Evolutionary conservation across 108 stramenopile genomes (phyloP).

Genomic region (Skeletonema tropicum): DNA sequence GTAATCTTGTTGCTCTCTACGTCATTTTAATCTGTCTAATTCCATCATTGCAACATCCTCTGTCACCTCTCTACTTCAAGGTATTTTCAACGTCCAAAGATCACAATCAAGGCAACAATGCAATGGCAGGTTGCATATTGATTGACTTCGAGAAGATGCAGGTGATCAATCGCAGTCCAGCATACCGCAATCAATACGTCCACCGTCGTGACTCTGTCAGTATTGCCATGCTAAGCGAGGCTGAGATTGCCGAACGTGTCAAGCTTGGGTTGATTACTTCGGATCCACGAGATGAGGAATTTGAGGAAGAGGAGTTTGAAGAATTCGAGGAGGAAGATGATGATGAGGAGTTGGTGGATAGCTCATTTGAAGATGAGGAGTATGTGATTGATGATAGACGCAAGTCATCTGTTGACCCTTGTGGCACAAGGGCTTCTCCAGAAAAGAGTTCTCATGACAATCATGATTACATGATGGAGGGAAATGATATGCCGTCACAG

Average conservation of each 20-base stretch:
- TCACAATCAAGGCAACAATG: constrained; percentile 94
- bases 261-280: constrained; percentile 78
- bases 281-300: constrained; percentile 56
- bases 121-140: constrained; percentile 95
- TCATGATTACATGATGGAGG: constrained; percentile 31
- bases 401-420: constrained; percentile 79
- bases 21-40: neutral
- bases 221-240: constrained; percentile 72
- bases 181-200: constrained; percentile 96
- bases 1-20: neutral
- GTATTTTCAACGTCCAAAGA: constrained; percentile 92
- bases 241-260: constrained; percentile 80
- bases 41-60: neutral
- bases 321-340: constrained; percentile 70
- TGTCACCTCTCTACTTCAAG: neutral
- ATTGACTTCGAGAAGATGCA: constrained; percentile 95
- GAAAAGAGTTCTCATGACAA: constrained; percentile 42
- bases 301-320: constrained; percentile 63
- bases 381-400: constrained; percentile 63
- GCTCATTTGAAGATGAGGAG: constrained; percentile 49
- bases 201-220: constrained; percentile 93
- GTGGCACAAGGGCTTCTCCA: constrained; percentile 52
- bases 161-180: constrained; percentile 91
- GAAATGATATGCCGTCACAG: constrained; percentile 15
- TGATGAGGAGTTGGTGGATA: constrained; percentile 26